These are phyloP conservation scores for Oryza punctata DNA, from an alignment of 176 grass and related monocot species.

Conservation along the genomic window DNA sequence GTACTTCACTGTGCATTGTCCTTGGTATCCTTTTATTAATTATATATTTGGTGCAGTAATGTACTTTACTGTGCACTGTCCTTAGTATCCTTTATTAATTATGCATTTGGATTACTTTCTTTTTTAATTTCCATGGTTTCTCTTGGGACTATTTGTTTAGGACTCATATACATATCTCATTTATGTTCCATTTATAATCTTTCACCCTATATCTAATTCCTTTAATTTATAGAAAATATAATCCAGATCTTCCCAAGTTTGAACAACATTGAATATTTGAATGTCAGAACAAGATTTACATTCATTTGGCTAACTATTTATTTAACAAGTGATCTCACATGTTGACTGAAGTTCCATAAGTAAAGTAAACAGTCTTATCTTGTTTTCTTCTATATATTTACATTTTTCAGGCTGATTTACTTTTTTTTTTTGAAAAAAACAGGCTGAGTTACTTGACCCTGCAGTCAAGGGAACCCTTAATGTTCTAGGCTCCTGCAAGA, in stretches of 20 bases:
- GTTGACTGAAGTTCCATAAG: neutral
- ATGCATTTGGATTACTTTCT: neutral
- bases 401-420: constrained; percentile 44
- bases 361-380: neutral
- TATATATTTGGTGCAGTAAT: neutral
- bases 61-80: neutral
- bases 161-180: neutral
- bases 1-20: neutral
- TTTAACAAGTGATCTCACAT: neutral
- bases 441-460: constrained; percentile 63
- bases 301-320: neutral
- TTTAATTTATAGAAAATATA: neutral
- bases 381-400: constrained; percentile 7
- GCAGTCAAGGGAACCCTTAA: constrained; percentile 63
- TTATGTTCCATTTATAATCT: neutral
- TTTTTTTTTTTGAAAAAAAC: neutral
- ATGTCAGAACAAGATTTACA: neutral
- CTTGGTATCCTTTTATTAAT: neutral
- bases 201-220: neutral
- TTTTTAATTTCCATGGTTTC: neutral
- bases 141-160: neutral
- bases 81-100: neutral
- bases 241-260: neutral
- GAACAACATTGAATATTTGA: neutral
- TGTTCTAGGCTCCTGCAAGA: constrained; percentile 58